phyloP scores from a whole-genome alignment of 2,329 filamentous ascomycete genomes.

The Scortechinia acanthostroma region DNA sequence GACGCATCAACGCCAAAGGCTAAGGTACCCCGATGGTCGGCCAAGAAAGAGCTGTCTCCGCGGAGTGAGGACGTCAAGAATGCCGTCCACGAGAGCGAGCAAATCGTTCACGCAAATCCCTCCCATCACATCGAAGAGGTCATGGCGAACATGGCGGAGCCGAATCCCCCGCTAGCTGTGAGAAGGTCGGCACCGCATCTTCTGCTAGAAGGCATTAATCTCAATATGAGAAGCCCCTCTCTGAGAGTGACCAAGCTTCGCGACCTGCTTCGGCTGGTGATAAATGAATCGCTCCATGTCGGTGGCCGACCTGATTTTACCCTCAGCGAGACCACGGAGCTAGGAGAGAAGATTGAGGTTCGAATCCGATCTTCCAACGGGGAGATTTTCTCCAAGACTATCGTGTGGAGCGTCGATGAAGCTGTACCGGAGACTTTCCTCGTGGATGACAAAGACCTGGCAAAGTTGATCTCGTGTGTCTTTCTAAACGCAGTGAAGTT shows the following conservation, averaged over 20 bases:
- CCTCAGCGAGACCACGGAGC: conserved; percentile 27
- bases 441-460: conserved; percentile 54
- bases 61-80: conserved; percentile 27
- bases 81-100: conserved; percentile 29
- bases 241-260: conserved; percentile 32
- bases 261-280: conserved; percentile 31
- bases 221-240: conserved; percentile 19
- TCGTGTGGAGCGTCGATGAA: conserved; percentile 35
- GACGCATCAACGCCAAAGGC: conserved; percentile 7
- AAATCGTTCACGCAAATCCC: conserved; percentile 23
- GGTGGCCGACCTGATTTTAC: conserved; percentile 36
- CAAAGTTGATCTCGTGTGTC: conserved; percentile 56
- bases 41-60: conserved; percentile 19
- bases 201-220: conserved; percentile 21
- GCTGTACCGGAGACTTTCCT: conserved; percentile 33
- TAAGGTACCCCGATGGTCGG: conserved; percentile 21
- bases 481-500: conserved; percentile 60
- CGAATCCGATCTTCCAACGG: conserved; percentile 31
- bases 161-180: conserved; percentile 20
- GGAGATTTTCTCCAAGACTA: conserved; percentile 28
- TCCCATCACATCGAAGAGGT: conserved; percentile 24
- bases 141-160: conserved; percentile 24
- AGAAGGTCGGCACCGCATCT: conserved; percentile 18
- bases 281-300: conserved; percentile 35
- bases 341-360: conserved; percentile 34